Conservation (phyloP, 2,329 filamentous ascomycete species). For the Spiromastix sp. region DNA sequence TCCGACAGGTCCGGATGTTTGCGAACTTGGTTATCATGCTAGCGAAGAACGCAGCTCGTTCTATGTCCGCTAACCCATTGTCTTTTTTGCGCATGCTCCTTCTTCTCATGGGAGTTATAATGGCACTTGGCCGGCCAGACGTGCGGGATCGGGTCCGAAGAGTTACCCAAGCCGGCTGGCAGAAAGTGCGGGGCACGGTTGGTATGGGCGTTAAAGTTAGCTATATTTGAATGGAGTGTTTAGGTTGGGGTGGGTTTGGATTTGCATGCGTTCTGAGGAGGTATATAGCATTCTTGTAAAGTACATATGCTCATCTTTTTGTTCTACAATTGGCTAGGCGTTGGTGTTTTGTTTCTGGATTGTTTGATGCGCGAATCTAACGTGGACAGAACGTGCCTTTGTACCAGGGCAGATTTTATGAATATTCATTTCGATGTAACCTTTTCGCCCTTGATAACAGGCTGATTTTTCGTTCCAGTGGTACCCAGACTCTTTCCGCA, state of each 20-base stretch:
- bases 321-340: background rate
- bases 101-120: conserved; percentile 67
- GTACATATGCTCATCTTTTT: background rate
- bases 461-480: conserved; percentile 39
- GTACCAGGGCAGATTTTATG: no score
- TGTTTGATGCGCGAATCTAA: no score
- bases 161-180: conserved; percentile 61
- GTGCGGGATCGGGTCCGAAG: conserved; percentile 64
- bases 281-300: no score
- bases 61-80: conserved; percentile 45
- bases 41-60: conserved; percentile 40
- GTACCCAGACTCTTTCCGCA: conserved; percentile 47
- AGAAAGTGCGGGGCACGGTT: conserved; percentile 71
- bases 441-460: conserved; percentile 50
- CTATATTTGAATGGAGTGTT: conserved; percentile 64
- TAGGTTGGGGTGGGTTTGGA: no score
- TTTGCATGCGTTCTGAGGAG: no score
- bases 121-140: conserved; percentile 65
- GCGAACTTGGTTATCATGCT: conserved; percentile 39
- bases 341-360: no score
- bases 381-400: no score
- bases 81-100: conserved; percentile 54
- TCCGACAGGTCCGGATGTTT: conserved; percentile 32
- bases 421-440: conserved; percentile 33
- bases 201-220: conserved; percentile 97